Conservation (phyloP, 2,329 filamentous ascomycete genomes). For the Shiraia sp. region DNA sequence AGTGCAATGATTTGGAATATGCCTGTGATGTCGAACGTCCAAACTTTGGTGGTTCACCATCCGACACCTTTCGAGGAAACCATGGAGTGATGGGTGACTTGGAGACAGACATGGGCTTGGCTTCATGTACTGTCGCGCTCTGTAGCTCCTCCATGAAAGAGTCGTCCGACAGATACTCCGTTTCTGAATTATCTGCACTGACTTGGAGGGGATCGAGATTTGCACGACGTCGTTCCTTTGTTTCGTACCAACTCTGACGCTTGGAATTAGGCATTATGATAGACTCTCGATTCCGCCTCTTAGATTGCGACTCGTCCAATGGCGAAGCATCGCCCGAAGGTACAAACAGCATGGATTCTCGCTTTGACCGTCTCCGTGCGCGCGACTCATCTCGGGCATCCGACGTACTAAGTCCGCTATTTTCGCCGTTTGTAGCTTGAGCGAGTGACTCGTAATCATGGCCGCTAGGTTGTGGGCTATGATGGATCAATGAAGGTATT, state of each 20-base stretch:
- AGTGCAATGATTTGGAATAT: slow-evolving; percentile 22
- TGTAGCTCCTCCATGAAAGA: slow-evolving; percentile 84
- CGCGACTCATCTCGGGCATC: slow-evolving; percentile 14
- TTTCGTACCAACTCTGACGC: slow-evolving; percentile 31
- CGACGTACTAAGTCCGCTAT: slow-evolving; percentile 18
- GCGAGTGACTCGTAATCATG: background rate
- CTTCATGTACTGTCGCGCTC: slow-evolving; percentile 79
- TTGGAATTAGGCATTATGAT: slow-evolving; percentile 28
- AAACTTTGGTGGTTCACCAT: slow-evolving; percentile 28
- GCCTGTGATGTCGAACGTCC: slow-evolving; percentile 45
- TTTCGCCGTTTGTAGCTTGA: background rate
- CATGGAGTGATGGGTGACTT: slow-evolving; percentile 80
- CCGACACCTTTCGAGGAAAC: slow-evolving; percentile 48
- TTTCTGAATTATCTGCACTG: slow-evolving; percentile 45
- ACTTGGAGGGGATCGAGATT: slow-evolving; percentile 46
- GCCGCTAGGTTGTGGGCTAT: slow-evolving; percentile 10
- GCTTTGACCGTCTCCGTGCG: slow-evolving; percentile 31
- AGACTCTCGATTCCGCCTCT: slow-evolving; percentile 33
- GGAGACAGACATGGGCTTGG: slow-evolving; percentile 71
- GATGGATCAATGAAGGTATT: slow-evolving; percentile 22
- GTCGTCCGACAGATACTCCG: slow-evolving; percentile 70
- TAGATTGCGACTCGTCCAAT: slow-evolving; percentile 18
- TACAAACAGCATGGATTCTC: slow-evolving; percentile 38
- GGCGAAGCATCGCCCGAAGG: slow-evolving; percentile 21
- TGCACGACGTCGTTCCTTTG: slow-evolving; percentile 45